Base-by-base conservation (phyloP, 306 rosid species). In the Acacia melanoxylon region DNA sequence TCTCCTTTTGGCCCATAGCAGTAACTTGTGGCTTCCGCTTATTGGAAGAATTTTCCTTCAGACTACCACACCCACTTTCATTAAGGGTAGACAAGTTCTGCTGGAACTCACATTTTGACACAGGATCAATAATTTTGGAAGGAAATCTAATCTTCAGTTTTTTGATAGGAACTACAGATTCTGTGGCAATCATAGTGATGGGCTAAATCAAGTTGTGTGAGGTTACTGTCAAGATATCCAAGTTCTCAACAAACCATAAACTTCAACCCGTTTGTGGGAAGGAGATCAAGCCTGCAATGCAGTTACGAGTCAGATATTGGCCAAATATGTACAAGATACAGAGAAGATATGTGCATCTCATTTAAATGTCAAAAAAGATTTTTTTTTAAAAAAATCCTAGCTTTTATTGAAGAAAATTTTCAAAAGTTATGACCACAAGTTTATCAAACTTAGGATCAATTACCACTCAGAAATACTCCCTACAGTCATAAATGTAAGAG, bases 71-170 rank as follows among this genome's bases (percentile, higher is more conserved):
- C 68, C 80, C 82, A 25, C 54, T 37, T 48, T 75, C 62, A 65
- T 66, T 54, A 41, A 49, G 25, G 14, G 37, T 48, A 33, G 86
- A 74, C 17, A 81, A 80, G 14, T 63, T 82, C 74, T 75, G 78
- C 63, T 79, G 83, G 75, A 67, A 33, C 65, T 81, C 90, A 68
- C 68, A 52, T 44, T 72, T 71, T 8, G 59, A 63, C 44, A 77
- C 49, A 16, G 80, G 44, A 72, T 79, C 86, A 6, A 84, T 80
- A 59, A 85, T 71, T 79, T 87, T 90, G 56, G 83, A 80, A 67
- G 89, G 67, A 46, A 90, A 76, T 42, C 84, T 91, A 65, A 90
- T 78, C 82, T 83, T 92, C 81, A 92, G 74, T 73, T 83, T 90
- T 80, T 63, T 85, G 37, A 75, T 73, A 0, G 90, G 85, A 3